Base-by-base conservation (phyloP, 192 early-diverging fungal species). In the Entomortierella lignicola region DNA sequence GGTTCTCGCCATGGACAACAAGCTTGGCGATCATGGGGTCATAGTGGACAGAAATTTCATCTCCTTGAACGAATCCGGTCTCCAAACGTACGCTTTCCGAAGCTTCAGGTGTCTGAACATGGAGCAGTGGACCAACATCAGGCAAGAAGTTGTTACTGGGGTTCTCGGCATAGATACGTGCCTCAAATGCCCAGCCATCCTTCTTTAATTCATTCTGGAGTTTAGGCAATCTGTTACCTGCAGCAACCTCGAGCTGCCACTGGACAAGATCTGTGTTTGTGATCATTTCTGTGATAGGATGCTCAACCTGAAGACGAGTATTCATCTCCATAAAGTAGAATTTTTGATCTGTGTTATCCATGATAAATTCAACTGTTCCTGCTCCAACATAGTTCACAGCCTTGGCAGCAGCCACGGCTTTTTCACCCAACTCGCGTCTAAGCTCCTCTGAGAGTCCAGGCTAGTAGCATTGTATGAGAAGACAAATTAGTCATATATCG, bases 311-410 rank as follows among this genome's bases (percentile, higher is more conserved):
- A 43, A 98, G 87, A 51, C 96, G 89, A 1, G 96, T 96, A 84
- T 97, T 97, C 96, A 97, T 97, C 85, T 97, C 96, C 95, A 99
- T 96, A 73, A 97, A 99, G 85, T 96, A 97, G 72, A 97, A 97
- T 70, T 94, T 84, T 69, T 93, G 87, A 52, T 90, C 90, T 51
- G 88, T 85, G 61, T 93, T 94, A 85, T 97, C 96, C 85, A 97
- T 88, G 61, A 99, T 96, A 73, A 97, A 99, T 85, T 99, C 97
- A 23, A 99, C 96, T 0, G 97, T 99, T 60, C 97, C 97, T 20
- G 96, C 97, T 55, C 94, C 94, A 27, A 92, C 93, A 73, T 99
- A 99, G 59, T 90, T 88, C 31, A 99, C 96, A n/a, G 95, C 94
- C 70, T 91, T 92, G 58, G 96, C 96, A 20, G 95, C 95, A 1